Evolutionary conservation across 1,284 basidiomycete genomes (phyloP).

Genomic region (Microbotryum intermedium): DNA sequence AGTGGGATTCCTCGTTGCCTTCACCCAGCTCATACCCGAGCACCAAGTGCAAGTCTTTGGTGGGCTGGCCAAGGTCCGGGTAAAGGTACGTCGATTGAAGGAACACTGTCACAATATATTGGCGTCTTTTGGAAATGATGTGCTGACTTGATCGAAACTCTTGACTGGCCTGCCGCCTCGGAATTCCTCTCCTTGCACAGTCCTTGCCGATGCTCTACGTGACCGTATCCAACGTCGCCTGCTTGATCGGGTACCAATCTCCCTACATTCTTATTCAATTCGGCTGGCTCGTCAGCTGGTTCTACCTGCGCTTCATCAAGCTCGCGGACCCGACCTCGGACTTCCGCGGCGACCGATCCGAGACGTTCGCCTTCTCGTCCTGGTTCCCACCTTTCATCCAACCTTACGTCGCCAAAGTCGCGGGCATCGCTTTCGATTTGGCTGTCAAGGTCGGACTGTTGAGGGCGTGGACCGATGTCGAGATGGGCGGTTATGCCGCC

Average conservation of each 20-base stretch:
- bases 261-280: conserved; percentile 97
- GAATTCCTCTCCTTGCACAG: conserved; percentile 44
- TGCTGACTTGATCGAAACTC: no score
- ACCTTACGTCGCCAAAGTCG: conserved; percentile 60
- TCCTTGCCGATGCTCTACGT: conserved; percentile 88
- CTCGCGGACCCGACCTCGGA: conserved; percentile 52
- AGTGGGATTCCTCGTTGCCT: conserved; percentile 81
- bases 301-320: conserved; percentile 95
- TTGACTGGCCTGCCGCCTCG: not conserved
- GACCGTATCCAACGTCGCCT: conserved; percentile 79
- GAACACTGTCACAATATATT: not conserved
- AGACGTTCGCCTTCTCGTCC: conserved; percentile 88
- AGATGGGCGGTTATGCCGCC: conserved; percentile 54
- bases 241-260: conserved; percentile 76
- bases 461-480: conserved; percentile 66
- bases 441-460: conserved; percentile 57
- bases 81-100: conserved; percentile 56
- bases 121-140: not conserved
- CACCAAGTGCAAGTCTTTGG: conserved; percentile 92
- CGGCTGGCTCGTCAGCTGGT: conserved; percentile 91
- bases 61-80: conserved; percentile 62
- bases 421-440: conserved; percentile 59
- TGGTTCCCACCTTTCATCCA: conserved; percentile 95
- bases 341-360: conserved; percentile 72
- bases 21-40: conserved; percentile 94